Evolutionary conservation across 2,329 filamentous ascomycete species (phyloP), one percentile per base, ranked within the genome.

Genomic region (Aureobasidium pullulans): DNA sequence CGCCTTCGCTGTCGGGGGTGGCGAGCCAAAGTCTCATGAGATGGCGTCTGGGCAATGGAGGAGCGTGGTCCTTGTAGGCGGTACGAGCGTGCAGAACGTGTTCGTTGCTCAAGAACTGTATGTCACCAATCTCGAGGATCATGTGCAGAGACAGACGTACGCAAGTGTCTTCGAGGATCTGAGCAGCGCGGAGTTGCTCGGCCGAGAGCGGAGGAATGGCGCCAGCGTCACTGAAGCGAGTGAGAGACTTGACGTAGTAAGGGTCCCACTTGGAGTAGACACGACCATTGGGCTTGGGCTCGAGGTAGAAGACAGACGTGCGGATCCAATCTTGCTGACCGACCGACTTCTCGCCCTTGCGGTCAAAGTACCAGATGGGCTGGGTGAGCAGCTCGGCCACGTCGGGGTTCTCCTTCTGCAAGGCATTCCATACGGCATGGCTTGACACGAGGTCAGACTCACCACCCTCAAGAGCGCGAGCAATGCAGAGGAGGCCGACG

Each of bases 351-450:
- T 96, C 90, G 10, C 90, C 90, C 77, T 96, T 96, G 58, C 90
- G 86, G 73, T 96, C 90, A 71, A 95, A 93, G 76, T 95, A 94
- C 90, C 90, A 96, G 64, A 90, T 84, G 0, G 90, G 90, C 70
- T 86, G 76, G 1, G 88, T 87, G 57, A 96, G 77, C 6, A 85
- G 80, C 71, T 88, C 84, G 0, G 89, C 86, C 1, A 95, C 86
- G 67, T 93, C 90, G 0, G 90, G 89, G 28, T 89, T 80, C 69
- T 93, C 84, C 40, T 73, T 73, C 70, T 90, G 88, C 37, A 96
- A 79, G 39, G 81, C 81, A 73, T 96, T 96, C 84, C 88, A 96
- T 40, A 95, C 88, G 65, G 85, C 77, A 71, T 96, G 90, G 16
- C 85, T 82, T 62, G 85, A 89, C 54, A 88, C 87, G 59, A 96